Evolutionary conservation across 2,329 filamentous ascomycete species (phyloP).

Genomic region (Penicillium sumatraense): DNA sequence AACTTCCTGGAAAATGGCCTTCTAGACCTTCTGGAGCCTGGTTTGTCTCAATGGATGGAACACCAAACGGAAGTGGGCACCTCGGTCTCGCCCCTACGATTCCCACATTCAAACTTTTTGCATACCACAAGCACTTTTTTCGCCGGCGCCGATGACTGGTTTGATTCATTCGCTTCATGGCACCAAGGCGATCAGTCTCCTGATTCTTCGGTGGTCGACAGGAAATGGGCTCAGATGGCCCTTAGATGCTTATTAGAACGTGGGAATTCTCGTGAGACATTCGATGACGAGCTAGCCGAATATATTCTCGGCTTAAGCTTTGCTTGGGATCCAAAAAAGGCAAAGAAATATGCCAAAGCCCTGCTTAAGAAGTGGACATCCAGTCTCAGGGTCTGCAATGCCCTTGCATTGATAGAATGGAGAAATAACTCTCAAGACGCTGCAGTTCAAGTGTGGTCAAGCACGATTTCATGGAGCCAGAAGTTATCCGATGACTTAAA

Average conservation of each 20-base stretch:
- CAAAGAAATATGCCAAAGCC: slow-evolving; percentile 72
- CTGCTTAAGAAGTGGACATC: slow-evolving; percentile 71
- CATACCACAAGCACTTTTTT: slow-evolving; percentile 61
- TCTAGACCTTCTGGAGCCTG: slow-evolving; percentile 32
- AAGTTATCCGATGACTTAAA: slow-evolving; percentile 25
- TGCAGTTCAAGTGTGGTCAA: slow-evolving; percentile 68
- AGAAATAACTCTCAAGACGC: slow-evolving; percentile 60
- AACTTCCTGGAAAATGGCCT: slow-evolving; percentile 56
- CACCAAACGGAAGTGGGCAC: not conserved
- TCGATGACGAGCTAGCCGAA: slow-evolving; percentile 62
- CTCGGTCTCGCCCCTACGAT: slow-evolving; percentile 33
- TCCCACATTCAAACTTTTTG: slow-evolving; percentile 43
- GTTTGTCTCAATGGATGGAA: slow-evolving; percentile 32
- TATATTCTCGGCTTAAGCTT: slow-evolving; percentile 74
- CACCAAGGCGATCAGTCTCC: slow-evolving; percentile 7
- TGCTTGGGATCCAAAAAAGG: slow-evolving; percentile 56
- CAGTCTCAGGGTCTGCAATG: slow-evolving; percentile 73
- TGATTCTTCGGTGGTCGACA: slow-evolving; percentile 42
- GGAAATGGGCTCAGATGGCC: slow-evolving; percentile 55
- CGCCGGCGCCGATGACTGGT: slow-evolving; percentile 53
- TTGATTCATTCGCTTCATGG: slow-evolving; percentile 43
- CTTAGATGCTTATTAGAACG: slow-evolving; percentile 62
- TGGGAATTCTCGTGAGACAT: slow-evolving; percentile 24
- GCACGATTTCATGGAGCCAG: slow-evolving; percentile 64
- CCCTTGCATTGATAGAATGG: slow-evolving; percentile 75